A percentile compares a stretch with the other conserved stretches of the same genome.
phyloP scores from a whole-genome alignment of 345 rosid species.

The Boechera stricta region DNA sequence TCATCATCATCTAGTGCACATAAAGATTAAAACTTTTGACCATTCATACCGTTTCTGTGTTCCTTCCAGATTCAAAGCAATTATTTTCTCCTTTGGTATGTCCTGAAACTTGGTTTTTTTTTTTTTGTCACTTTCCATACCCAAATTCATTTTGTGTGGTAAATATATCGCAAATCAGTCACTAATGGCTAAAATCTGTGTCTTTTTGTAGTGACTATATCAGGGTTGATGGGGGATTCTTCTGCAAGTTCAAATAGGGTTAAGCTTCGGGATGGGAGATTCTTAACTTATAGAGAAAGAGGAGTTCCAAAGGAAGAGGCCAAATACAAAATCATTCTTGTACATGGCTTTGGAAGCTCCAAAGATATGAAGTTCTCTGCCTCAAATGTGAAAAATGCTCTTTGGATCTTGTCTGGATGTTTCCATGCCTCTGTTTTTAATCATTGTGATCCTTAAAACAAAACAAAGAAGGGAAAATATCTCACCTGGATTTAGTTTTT shows the following conservation, averaged over 20 bases:
- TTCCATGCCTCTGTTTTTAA: slow-evolving; percentile 9
- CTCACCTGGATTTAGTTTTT: slow-evolving; percentile 29
- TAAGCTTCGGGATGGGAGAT: slow-evolving; percentile 79
- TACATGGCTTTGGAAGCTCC: slow-evolving; percentile 96
- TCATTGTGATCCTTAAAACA: not conserved
- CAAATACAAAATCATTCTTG: slow-evolving; percentile 64
- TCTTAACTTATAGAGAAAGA: slow-evolving; percentile 69
- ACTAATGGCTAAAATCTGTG: not conserved
- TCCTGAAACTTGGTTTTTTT: not conserved
- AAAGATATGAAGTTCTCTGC: slow-evolving; percentile 88
- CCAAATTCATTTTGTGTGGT: slow-evolving; percentile 1
- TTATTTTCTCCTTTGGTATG: slow-evolving; percentile 11
- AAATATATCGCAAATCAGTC: not conserved
- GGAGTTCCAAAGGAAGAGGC: slow-evolving; percentile 72
- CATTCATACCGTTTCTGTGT: slow-evolving; percentile 18
- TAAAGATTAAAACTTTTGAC: slow-evolving; percentile 14
- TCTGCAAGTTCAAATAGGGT: slow-evolving; percentile 44
- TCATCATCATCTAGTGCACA: slow-evolving; percentile 19
- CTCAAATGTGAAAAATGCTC: slow-evolving; percentile 52
- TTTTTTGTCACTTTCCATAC: slow-evolving; percentile 10
- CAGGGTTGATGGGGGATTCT: slow-evolving; percentile 22
- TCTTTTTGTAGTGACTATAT: slow-evolving; percentile 19
- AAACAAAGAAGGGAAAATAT: not conserved
- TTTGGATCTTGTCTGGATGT: not conserved
- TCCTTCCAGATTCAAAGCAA: slow-evolving; percentile 6